These are phyloP conservation scores for Talaromyces verruculosus DNA, from an alignment of 2,329 filamentous ascomycete species.

Conservation along the genomic window DNA sequence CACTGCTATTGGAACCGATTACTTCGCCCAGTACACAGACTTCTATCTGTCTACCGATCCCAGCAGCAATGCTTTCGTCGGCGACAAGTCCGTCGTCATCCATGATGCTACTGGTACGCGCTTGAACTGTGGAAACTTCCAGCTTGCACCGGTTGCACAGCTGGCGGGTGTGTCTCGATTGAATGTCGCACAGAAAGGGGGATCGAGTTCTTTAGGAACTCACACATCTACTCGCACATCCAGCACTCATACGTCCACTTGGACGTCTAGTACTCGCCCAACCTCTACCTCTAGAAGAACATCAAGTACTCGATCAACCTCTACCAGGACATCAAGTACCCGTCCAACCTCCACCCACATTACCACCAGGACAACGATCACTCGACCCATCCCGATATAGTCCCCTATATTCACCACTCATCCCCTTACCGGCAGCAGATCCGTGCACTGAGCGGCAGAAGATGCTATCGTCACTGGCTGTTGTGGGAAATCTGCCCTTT, in stretches of 20 bases:
- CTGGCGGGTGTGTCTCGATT: not conserved
- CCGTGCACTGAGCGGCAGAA: not conserved
- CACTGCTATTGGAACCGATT: constrained; percentile 46
- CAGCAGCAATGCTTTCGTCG: constrained; percentile 50
- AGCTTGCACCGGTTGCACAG: constrained; percentile 24
- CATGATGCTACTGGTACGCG: constrained; percentile 55
- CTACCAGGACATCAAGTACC: not conserved
- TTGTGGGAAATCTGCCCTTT: not conserved
- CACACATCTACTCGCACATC: not conserved
- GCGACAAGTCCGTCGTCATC: constrained; percentile 56
- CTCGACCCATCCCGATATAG: not conserved
- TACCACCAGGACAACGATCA: not conserved
- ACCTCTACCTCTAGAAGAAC: not conserved
- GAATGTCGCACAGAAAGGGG: not conserved
- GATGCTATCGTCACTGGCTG: not conserved
- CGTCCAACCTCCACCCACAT: not conserved
- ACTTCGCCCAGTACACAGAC: constrained; percentile 46
- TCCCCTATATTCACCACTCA: not conserved
- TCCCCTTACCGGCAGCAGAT: not conserved
- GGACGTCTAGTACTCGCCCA: not conserved
- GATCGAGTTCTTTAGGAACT: not conserved
- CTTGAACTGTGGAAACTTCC: constrained; percentile 60
- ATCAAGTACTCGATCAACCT: not conserved
- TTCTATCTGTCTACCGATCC: constrained; percentile 49
- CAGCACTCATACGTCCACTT: not conserved